A percentile compares a stretch with the other conserved stretches of the same genome.
phyloP scores from a whole-genome alignment of 2,329 filamentous ascomycete genomes.

The Pyrenophora seminiperda region DNA sequence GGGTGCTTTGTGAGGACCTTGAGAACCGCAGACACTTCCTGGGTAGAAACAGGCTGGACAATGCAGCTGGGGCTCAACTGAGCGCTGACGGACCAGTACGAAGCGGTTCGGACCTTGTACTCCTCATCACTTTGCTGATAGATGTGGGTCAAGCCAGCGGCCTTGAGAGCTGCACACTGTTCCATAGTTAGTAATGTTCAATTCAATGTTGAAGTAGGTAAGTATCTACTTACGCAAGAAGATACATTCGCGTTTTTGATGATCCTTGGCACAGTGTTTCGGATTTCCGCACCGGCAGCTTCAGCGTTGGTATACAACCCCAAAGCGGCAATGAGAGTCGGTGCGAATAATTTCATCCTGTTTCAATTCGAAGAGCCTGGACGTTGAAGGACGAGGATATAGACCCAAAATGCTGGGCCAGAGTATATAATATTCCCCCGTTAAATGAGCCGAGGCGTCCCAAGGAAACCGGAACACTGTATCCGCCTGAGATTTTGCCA shows the following conservation, averaged over 20 bases:
- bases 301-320: slow-evolving; percentile 5
- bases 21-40: slow-evolving; percentile 30
- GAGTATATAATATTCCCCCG: slow-evolving; percentile 4
- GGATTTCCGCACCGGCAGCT: background rate
- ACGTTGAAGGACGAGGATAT: slow-evolving; percentile 10
- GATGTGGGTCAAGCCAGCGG: slow-evolving; percentile 21
- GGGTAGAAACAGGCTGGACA: slow-evolving; percentile 33
- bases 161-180: slow-evolving; percentile 26
- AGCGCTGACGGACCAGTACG: slow-evolving; percentile 35
- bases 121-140: slow-evolving; percentile 19
- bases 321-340: slow-evolving; percentile 5
- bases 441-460: background rate
- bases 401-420: slow-evolving; percentile 2
- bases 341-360: slow-evolving; percentile 12
- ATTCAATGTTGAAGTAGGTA: background rate
- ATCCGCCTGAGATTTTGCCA: background rate
- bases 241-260: background rate
- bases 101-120: slow-evolving; percentile 24
- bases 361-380: slow-evolving; percentile 7
- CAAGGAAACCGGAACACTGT: background rate
- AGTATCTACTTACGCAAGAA: slow-evolving; percentile 10
- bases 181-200: slow-evolving; percentile 9
- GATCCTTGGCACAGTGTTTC: background rate
- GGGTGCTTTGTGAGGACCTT: slow-evolving; percentile 14
- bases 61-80: slow-evolving; percentile 39